phyloP scores from a whole-genome alignment of 495 filamentous ascomycete species.

The Talaromyces trachyspermus region DNA sequence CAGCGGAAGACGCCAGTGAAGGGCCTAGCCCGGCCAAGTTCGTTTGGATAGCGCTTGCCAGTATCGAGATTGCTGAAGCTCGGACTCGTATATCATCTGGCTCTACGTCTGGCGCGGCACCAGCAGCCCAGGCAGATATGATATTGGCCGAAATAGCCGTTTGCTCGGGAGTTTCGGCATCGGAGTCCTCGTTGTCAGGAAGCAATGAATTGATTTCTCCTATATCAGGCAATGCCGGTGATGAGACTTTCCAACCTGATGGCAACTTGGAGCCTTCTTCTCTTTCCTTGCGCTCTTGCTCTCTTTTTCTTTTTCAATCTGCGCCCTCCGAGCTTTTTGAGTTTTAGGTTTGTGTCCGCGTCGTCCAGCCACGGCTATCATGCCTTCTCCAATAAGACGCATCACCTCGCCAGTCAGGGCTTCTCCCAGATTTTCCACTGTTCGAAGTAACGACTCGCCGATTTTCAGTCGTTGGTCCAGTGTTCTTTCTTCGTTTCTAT shows the following conservation, averaged over 20 bases:
- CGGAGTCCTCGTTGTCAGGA: slow-evolving; percentile 30
- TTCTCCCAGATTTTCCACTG: slow-evolving; percentile 58
- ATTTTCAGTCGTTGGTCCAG: slow-evolving; percentile 65
- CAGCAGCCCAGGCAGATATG: slow-evolving; percentile 66
- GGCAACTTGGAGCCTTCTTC: slow-evolving; percentile 16
- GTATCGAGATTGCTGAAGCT: slow-evolving; percentile 68
- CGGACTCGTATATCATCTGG: slow-evolving; percentile 73
- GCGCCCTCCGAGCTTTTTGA: slow-evolving; percentile 43
- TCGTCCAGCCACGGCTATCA: slow-evolving; percentile 61
- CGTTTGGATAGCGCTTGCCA: slow-evolving; percentile 58
- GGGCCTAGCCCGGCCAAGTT: slow-evolving; percentile 56
- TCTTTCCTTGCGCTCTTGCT: slow-evolving; percentile 29
- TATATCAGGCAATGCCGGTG: slow-evolving; percentile 6
- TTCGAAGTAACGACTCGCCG: slow-evolving; percentile 64
- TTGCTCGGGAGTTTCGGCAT: slow-evolving; percentile 39
- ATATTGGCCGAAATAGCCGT: slow-evolving; percentile 54
- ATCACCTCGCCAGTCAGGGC: slow-evolving; percentile 53
- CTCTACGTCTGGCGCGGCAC: slow-evolving; percentile 40
- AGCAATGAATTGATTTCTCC: slow-evolving; percentile 34
- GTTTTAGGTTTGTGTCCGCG: slow-evolving; percentile 48
- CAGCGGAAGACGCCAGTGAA: slow-evolving; percentile 42
- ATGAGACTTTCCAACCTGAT: slow-evolving; percentile 26
- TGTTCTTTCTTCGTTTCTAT: slow-evolving; percentile 46
- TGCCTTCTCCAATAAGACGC: slow-evolving; percentile 48
- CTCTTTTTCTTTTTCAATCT: slow-evolving; percentile 38